These are phyloP conservation scores for Suillus discolor DNA, from an alignment of 768 basidiomycete species.

Conservation along the genomic window DNA sequence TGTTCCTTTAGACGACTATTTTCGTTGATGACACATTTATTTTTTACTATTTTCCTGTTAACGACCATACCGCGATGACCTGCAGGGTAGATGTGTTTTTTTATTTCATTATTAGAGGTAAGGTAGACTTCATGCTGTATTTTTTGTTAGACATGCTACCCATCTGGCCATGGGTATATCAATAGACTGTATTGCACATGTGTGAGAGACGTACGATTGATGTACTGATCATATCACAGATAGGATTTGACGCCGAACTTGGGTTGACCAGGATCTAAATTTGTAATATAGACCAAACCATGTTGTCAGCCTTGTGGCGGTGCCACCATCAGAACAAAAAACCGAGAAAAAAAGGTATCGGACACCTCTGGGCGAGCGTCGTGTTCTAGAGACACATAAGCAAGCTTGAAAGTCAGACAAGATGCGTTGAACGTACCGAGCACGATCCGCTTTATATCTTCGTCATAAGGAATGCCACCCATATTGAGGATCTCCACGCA, in stretches of 20 bases:
- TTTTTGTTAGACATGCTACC: background rate
- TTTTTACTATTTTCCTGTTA: background rate
- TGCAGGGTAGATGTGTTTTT: background rate
- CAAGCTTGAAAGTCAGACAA: constrained; percentile 23
- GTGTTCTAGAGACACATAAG: constrained; percentile 39
- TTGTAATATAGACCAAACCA: too few species aligned
- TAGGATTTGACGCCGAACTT: background rate
- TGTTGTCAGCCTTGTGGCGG: too few species aligned
- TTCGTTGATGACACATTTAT: background rate
- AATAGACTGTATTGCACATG: background rate
- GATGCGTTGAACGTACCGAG: constrained; percentile 39
- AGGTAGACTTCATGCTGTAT: background rate
- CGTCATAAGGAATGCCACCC: constrained; percentile 66
- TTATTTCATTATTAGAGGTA: background rate
- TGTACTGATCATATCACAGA: background rate
- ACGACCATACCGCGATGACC: background rate
- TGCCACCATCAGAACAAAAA: too few species aligned
- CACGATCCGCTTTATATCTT: constrained; percentile 52
- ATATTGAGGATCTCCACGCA: constrained; percentile 65
- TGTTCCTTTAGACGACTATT: background rate
- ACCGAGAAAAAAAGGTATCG: constrained; percentile 29
- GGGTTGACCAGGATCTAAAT: too few species aligned
- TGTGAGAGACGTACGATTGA: background rate
- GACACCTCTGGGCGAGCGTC: constrained; percentile 56
- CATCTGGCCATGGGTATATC: background rate